These are phyloP conservation scores for Amphichorda felina DNA, from an alignment of 2,329 filamentous ascomycete genomes.

Conservation along the genomic window DNA sequence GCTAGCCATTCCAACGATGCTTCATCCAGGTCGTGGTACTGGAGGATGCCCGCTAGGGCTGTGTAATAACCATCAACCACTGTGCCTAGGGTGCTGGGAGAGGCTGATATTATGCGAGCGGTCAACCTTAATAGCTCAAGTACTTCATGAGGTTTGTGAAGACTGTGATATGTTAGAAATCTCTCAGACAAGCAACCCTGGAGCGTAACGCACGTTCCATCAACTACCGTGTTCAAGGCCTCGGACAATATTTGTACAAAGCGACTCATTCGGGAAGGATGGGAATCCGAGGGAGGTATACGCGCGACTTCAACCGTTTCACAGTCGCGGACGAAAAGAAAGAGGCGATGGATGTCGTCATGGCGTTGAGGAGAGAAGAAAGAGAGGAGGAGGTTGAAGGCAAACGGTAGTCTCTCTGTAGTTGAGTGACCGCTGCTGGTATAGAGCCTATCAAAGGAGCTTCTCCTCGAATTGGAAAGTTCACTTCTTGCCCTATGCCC, in stretches of 20 bases:
- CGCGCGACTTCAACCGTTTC: constrained; percentile 16
- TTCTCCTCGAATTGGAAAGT: constrained; percentile 45
- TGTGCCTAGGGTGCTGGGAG: constrained; percentile 6
- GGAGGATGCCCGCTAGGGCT: constrained; percentile 23
- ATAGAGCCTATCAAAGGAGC: constrained; percentile 51
- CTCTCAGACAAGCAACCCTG: background rate
- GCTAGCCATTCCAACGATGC: constrained; percentile 11
- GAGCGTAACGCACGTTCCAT: background rate
- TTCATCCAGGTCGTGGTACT: constrained; percentile 8
- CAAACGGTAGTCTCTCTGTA: constrained; percentile 21
- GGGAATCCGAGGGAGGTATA: constrained; percentile 19
- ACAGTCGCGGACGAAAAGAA: constrained; percentile 21
- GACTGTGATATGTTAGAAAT: background rate
- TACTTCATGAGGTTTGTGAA: background rate
- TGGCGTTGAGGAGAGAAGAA: constrained; percentile 31
- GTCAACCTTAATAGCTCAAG: background rate
- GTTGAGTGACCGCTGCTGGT: background rate
- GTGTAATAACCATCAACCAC: constrained; percentile 25
- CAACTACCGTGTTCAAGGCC: constrained; percentile 11
- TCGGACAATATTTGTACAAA: constrained; percentile 24
- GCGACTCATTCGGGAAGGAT: constrained; percentile 16
- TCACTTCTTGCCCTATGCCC: constrained; percentile 53
- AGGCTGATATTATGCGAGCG: background rate
- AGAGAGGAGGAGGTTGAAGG: constrained; percentile 34
- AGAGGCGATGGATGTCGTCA: constrained; percentile 37